Conservation (phyloP, 1,284 basidiomycete species). For the Schizophyllum commune region DNA sequence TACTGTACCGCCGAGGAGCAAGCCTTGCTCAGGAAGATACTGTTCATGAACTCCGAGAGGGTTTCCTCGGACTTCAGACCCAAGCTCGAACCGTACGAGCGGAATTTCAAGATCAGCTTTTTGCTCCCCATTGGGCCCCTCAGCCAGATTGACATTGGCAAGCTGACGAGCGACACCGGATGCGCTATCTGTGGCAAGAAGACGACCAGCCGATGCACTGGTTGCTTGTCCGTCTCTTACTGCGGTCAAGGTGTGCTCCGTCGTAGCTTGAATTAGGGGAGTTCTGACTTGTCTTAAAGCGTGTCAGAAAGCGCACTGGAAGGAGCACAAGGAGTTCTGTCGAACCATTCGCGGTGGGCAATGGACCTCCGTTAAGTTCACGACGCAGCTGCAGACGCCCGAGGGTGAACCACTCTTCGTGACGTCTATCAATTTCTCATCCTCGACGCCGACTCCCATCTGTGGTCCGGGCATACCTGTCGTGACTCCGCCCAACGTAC, state of each 20-base stretch:
- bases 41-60: slow-evolving; percentile 18
- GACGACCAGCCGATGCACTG: slow-evolving; percentile 17
- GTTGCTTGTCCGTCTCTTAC: slow-evolving; percentile 23
- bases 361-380: slow-evolving; percentile 8
- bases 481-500: slow-evolving; percentile 9
- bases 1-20: slow-evolving; percentile 8
- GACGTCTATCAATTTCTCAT: slow-evolving; percentile 1
- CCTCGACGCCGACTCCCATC: background rate
- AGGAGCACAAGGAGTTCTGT: slow-evolving; percentile 9
- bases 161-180: slow-evolving; percentile 20
- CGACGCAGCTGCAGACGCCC: background rate
- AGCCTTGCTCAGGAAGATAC: slow-evolving; percentile 19
- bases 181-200: slow-evolving; percentile 22
- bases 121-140: slow-evolving; percentile 24
- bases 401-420: slow-evolving; percentile 1
- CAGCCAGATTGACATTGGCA: slow-evolving; percentile 19
- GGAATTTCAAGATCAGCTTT: slow-evolving; percentile 19
- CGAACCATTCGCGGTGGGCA: slow-evolving; percentile 2
- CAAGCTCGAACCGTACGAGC: slow-evolving; percentile 13
- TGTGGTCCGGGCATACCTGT: background rate
- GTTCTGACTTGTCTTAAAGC: too few relatives aligned
- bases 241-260: slow-evolving; percentile 18
- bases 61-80: slow-evolving; percentile 16
- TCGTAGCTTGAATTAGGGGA: too few relatives aligned
- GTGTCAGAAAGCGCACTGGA: slow-evolving; percentile 14